These are phyloP conservation scores for Letharia columbiana DNA, from an alignment of 495 filamentous ascomycete genomes.

Conservation along the genomic window DNA sequence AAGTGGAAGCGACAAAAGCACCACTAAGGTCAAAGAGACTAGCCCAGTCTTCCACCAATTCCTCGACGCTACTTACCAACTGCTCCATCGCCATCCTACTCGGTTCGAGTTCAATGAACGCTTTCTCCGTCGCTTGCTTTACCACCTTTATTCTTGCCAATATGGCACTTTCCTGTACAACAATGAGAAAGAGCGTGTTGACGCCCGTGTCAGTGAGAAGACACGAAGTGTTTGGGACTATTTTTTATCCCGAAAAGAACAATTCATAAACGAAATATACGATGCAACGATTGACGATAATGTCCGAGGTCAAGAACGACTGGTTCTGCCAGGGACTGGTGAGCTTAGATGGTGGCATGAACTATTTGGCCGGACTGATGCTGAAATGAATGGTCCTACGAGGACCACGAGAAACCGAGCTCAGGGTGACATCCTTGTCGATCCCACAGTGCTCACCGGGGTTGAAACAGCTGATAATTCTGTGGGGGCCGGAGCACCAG, in stretches of 20 bases:
- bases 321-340: constrained; percentile 66
- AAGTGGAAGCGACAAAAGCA: constrained; percentile 40
- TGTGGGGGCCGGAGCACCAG: constrained; percentile 26
- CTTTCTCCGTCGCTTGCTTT: constrained; percentile 81
- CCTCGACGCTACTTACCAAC: constrained; percentile 87
- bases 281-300: constrained; percentile 68
- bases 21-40: constrained; percentile 72
- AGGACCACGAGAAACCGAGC: not conserved
- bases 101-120: constrained; percentile 97
- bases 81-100: constrained; percentile 77
- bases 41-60: constrained; percentile 99
- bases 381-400: constrained; percentile 79
- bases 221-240: constrained; percentile 95
- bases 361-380: constrained; percentile 71
- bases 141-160: constrained; percentile 92
- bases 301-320: constrained; percentile 65
- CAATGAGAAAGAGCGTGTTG: constrained; percentile 79
- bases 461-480: constrained; percentile 40
- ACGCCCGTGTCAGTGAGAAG: constrained; percentile 58
- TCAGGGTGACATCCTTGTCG: not conserved
- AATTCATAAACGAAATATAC: constrained; percentile 77
- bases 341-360: constrained; percentile 87
- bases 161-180: constrained; percentile 97
- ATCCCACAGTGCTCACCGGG: constrained; percentile 37
- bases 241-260: constrained; percentile 66